These are phyloP conservation scores for Chamaenerion angustifolium DNA, from an alignment of 345 rosid genomes.

Conservation along the genomic window DNA sequence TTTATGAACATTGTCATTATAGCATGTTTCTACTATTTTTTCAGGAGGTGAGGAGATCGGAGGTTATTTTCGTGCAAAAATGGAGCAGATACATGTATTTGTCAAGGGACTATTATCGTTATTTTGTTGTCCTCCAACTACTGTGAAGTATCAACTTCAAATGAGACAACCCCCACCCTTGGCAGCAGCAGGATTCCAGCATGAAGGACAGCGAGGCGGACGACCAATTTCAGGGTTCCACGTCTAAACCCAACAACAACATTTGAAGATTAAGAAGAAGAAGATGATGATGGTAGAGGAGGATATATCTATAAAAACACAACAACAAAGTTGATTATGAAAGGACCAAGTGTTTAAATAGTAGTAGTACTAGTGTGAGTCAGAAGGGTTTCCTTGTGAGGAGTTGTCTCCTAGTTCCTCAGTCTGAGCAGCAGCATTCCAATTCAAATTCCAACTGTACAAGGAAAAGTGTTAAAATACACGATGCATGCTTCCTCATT, in stretches of 20 bases:
- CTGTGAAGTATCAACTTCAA: conserved; percentile 32
- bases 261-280: conserved; percentile 27
- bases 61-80: conserved; percentile 40
- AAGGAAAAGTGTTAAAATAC: conserved; percentile 46
- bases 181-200: conserved; percentile 41
- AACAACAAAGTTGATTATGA: conserved; percentile 25
- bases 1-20: too few species aligned
- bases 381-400: conserved; percentile 26
- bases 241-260: conserved; percentile 41
- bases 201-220: conserved; percentile 91
- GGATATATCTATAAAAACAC: not conserved
- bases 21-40: conserved; percentile 8
- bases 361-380: conserved; percentile 22
- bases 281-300: conserved; percentile 3
- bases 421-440: conserved; percentile 30
- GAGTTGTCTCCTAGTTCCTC: conserved; percentile 27
- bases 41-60: conserved; percentile 46
- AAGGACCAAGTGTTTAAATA: conserved; percentile 23
- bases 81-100: conserved; percentile 39
- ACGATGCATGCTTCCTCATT: too few species aligned
- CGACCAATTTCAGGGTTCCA: conserved; percentile 58
- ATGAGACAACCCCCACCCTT: conserved; percentile 7
- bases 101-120: conserved; percentile 36
- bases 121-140: conserved; percentile 25
- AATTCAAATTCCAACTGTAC: conserved; percentile 20